Conservation (phyloP, 2,329 filamentous ascomycete species). For the Exserohilum rostratum region DNA sequence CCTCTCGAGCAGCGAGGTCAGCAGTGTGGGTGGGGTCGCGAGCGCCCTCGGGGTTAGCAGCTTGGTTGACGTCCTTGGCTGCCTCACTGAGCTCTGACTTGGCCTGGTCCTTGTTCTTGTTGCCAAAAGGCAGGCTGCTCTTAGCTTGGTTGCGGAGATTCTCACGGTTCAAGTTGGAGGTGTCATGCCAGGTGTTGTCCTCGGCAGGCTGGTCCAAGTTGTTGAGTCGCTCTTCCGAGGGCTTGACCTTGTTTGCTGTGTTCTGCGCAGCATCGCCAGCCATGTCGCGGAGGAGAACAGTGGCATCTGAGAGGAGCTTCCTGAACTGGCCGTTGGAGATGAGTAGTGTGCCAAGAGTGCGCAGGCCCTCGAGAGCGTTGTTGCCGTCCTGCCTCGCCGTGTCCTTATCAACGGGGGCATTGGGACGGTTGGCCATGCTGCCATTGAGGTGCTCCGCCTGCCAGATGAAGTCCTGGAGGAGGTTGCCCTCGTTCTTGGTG, state of each 20-base stretch:
- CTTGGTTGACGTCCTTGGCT: constrained; percentile 62
- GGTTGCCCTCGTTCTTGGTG: constrained; percentile 92
- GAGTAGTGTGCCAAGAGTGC: constrained; percentile 84
- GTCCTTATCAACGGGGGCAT: constrained; percentile 74
- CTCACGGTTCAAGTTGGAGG: constrained; percentile 74
- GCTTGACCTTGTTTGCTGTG: constrained; percentile 75
- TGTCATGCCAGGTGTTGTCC: constrained; percentile 93
- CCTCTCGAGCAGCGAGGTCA: constrained; percentile 57
- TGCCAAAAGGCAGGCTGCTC: constrained; percentile 59
- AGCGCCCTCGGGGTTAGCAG: constrained; percentile 62
- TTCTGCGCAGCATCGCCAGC: constrained; percentile 86
- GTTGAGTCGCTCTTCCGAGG: constrained; percentile 74
- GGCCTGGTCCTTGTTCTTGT: constrained; percentile 65
- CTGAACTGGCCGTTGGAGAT: constrained; percentile 97
- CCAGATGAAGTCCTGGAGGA: constrained; percentile 97
- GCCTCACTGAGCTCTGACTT: constrained; percentile 54
- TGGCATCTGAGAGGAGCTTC: constrained; percentile 82
- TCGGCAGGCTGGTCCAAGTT: constrained; percentile 84
- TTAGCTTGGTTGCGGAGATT: constrained; percentile 72
- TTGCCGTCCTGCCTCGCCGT: constrained; percentile 82
- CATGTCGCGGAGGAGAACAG: constrained; percentile 83
- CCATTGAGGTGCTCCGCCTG: constrained; percentile 78
- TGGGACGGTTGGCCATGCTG: constrained; percentile 66
- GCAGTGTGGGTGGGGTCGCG: constrained; percentile 63
- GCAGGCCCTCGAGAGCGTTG: constrained; percentile 80